Evolutionary conservation across 768 basidiomycete species (phyloP).

Genomic region (Trametes cinnabarina): DNA sequence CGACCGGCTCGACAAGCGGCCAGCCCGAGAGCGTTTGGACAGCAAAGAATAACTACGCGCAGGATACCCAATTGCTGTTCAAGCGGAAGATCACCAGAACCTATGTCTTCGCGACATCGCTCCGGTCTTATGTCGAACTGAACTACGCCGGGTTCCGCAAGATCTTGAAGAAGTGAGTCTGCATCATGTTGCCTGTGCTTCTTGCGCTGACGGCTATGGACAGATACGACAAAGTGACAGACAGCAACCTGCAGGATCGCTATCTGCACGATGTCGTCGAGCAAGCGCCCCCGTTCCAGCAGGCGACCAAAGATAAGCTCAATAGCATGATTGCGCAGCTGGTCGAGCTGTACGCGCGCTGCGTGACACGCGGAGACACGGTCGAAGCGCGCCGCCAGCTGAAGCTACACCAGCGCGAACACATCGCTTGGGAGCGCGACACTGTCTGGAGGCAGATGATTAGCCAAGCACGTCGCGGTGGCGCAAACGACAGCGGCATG

Average conservation of each 20-base stretch:
- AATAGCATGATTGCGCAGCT: constrained; percentile 57
- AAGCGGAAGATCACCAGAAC: constrained; percentile 86
- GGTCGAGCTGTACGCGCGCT: constrained; percentile 76
- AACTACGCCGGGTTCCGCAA: constrained; percentile 94
- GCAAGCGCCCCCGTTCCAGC: constrained; percentile 63
- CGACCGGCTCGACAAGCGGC: constrained; percentile 34
- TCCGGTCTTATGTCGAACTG: constrained; percentile 85
- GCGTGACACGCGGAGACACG: constrained; percentile 74
- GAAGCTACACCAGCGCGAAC: constrained; percentile 83
- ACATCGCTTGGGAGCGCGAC: constrained; percentile 95
- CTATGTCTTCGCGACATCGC: constrained; percentile 71
- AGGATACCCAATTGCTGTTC: constrained; percentile 79
- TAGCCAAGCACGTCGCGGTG: constrained; percentile 71
- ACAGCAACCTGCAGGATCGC: constrained; percentile 72
- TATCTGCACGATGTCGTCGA: constrained; percentile 77
- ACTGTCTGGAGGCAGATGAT: constrained; percentile 99
- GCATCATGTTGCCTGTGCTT: not conserved
- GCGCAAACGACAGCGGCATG: constrained; percentile 28
- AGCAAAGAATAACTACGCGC: constrained; percentile 73
- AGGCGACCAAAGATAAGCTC: constrained; percentile 58
- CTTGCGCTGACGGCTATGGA: not conserved
- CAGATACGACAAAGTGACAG: constrained; percentile 93
- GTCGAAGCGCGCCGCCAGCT: constrained; percentile 76
- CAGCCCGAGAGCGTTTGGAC: constrained; percentile 66
- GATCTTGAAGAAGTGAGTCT: constrained; percentile 85